Evolutionary conservation across 306 rosid species (phyloP).

Genomic region (Sicyos baderoa): DNA sequence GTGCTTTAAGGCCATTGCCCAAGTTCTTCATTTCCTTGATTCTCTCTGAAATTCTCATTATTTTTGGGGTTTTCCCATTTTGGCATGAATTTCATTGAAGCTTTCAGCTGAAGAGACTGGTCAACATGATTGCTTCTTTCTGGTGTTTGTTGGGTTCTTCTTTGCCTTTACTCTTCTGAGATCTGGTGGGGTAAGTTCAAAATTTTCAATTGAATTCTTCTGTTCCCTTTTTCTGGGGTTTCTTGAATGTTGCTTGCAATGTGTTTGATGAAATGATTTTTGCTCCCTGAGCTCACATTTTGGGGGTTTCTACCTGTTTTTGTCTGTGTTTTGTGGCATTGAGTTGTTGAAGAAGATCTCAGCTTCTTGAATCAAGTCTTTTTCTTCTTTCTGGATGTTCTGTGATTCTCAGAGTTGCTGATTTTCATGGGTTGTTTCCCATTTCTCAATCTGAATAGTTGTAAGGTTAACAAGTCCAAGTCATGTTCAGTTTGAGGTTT

Average conservation of each 20-base stretch:
- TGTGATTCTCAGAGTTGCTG: constrained; percentile 26
- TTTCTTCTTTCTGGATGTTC: constrained; percentile 17
- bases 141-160: constrained; percentile 40
- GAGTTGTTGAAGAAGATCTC: constrained; percentile 26
- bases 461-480: constrained; percentile 28
- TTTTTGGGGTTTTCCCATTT: constrained; percentile 19
- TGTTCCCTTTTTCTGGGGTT: constrained; percentile 10
- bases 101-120: constrained; percentile 47
- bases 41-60: constrained; percentile 19
- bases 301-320: constrained; percentile 29
- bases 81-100: constrained; percentile 24
- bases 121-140: constrained; percentile 43
- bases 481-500: constrained; percentile 3
- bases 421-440: constrained; percentile 28
- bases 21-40: constrained; percentile 20
- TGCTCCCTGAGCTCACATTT: constrained; percentile 22
- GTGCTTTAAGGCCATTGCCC: neutral
- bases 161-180: constrained; percentile 51
- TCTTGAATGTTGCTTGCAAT: constrained; percentile 39
- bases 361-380: constrained; percentile 26
- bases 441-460: constrained; percentile 32
- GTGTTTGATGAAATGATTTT: constrained; percentile 32
- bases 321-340: constrained; percentile 37
- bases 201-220: constrained; percentile 19
- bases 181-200: constrained; percentile 57